A percentile compares a stretch with the other conserved stretches of the same genome.
These are phyloP conservation scores for Naganishia sp. DNA, from an alignment of 1,284 basidiomycete genomes.

Conservation along the genomic window DNA sequence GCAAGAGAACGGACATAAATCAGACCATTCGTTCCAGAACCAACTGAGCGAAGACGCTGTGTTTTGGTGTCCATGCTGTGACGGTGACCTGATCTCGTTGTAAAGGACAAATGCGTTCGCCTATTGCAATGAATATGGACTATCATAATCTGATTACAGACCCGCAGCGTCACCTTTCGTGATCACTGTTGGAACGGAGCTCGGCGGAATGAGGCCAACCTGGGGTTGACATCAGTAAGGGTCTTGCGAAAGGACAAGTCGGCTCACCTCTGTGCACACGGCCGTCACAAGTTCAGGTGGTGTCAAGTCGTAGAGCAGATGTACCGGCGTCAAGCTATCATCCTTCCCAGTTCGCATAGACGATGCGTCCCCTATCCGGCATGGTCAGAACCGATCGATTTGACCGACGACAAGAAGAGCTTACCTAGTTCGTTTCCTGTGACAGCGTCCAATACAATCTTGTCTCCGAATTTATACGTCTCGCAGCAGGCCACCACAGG, in stretches of 20 bases:
- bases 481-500: conserved; percentile 97
- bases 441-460: conserved; percentile 89
- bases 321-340: conserved; percentile 67
- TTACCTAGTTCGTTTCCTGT: conserved; percentile 92
- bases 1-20: conserved; percentile 11
- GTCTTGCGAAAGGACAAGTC: neutral
- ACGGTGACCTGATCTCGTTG: conserved; percentile 51
- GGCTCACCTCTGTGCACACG: conserved; percentile 84
- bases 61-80: conserved; percentile 53
- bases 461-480: conserved; percentile 97
- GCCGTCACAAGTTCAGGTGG: conserved; percentile 86
- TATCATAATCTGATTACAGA: conserved; percentile 10
- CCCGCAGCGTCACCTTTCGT: conserved; percentile 43
- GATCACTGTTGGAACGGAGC: conserved; percentile 56
- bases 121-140: neutral
- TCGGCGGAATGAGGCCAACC: conserved; percentile 78
- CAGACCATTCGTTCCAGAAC: conserved; percentile 26
- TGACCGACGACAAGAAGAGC: conserved; percentile 34
- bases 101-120: conserved; percentile 29
- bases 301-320: conserved; percentile 87
- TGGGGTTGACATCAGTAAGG: conserved; percentile 36
- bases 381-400: neutral
- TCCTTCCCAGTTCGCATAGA: conserved; percentile 36
- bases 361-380: conserved; percentile 23
- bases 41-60: conserved; percentile 55